Conservation (phyloP, 106 monocot genomes). For the Alisma plantagoaquatica region DNA sequence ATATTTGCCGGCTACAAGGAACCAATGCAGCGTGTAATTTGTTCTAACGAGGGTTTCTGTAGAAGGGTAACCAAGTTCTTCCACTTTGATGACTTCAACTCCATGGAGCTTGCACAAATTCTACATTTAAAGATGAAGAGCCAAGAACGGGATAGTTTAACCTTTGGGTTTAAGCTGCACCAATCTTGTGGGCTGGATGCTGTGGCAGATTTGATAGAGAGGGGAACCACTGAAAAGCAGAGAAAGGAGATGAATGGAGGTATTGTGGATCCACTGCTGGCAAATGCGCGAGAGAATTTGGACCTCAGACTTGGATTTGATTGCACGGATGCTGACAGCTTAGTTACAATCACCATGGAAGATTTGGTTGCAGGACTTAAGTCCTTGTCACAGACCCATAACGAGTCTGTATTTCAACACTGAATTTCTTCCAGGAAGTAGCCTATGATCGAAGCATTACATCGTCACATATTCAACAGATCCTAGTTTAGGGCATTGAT, state of each 20-base stretch:
- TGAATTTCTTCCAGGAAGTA: too few species aligned
- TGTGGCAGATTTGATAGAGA: slow-evolving; percentile 10
- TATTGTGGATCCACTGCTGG: slow-evolving; percentile 63
- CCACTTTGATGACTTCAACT: slow-evolving; percentile 66
- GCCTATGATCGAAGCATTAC: too few species aligned
- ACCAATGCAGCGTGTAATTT: slow-evolving; percentile 87
- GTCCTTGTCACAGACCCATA: slow-evolving; percentile 31
- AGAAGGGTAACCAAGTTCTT: slow-evolving; percentile 92
- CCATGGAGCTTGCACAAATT: slow-evolving; percentile 65
- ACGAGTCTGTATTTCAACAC: too few species aligned
- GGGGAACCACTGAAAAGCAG: slow-evolving; percentile 26
- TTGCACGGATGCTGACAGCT: slow-evolving; percentile 32
- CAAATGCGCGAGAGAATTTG: slow-evolving; percentile 76
- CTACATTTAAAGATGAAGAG: slow-evolving; percentile 62
- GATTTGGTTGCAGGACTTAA: slow-evolving; percentile 60
- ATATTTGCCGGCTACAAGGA: slow-evolving; percentile 91
- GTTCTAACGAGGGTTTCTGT: slow-evolving; percentile 87
- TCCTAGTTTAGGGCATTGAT: too few species aligned
- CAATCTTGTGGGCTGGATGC: slow-evolving; percentile 34
- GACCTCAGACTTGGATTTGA: slow-evolving; percentile 77
- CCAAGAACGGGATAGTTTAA: slow-evolving; percentile 28
- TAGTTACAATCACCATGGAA: slow-evolving; percentile 79
- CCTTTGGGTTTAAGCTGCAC: slow-evolving; percentile 82
- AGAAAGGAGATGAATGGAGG: slow-evolving; percentile 88
- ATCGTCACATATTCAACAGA: too few species aligned